Evolutionary conservation across 331 rosid genomes (phyloP).

Genomic region (Telfairia occidentalis): DNA sequence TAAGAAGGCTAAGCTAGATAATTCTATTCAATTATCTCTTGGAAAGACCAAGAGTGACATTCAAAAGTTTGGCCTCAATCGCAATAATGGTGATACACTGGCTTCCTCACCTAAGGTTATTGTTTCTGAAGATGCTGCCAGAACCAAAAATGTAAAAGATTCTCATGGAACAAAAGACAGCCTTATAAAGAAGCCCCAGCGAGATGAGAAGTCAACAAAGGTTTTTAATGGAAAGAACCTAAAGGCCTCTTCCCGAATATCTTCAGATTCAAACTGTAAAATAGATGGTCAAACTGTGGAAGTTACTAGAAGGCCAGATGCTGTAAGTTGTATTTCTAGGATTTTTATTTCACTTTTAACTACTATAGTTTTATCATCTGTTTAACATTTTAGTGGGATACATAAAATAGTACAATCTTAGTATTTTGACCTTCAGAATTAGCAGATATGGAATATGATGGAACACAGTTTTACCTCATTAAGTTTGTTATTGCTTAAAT

Average conservation of each 20-base stretch:
- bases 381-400: not conserved
- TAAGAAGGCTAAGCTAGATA: conserved; percentile 34
- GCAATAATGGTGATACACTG: conserved; percentile 14
- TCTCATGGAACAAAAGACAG: conserved; percentile 23
- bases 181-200: conserved; percentile 41
- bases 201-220: conserved; percentile 16
- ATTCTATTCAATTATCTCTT: conserved; percentile 18
- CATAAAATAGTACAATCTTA: not conserved
- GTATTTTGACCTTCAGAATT: not conserved
- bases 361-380: conserved; percentile 17
- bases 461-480: not conserved
- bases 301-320: conserved; percentile 38
- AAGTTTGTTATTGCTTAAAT: not conserved
- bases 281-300: conserved; percentile 22
- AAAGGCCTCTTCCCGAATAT: conserved; percentile 20
- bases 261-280: conserved; percentile 18
- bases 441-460: not conserved
- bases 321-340: conserved; percentile 47
- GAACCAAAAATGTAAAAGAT: conserved; percentile 19
- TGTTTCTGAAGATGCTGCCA: conserved; percentile 24
- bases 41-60: conserved; percentile 13
- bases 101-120: conserved; percentile 6
- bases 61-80: conserved; percentile 16
- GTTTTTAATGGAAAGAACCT: conserved; percentile 21
- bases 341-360: conserved; percentile 19